Evolutionary conservation across 2,329 filamentous ascomycete genomes (phyloP).

Genomic region (Helotiales sp.): DNA sequence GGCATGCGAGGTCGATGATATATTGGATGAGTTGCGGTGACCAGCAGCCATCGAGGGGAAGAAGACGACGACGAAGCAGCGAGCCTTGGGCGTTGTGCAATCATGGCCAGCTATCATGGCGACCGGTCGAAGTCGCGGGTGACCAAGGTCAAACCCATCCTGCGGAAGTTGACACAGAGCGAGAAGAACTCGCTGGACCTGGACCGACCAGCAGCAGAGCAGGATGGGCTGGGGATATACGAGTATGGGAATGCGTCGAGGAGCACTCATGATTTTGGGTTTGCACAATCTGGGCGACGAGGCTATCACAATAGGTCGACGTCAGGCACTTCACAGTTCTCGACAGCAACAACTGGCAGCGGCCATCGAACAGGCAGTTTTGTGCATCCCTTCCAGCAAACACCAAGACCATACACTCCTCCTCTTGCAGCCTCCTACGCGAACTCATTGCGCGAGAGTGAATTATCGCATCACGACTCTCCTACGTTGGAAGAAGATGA

Average conservation of each 20-base stretch:
- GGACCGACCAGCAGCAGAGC: constrained; percentile 59
- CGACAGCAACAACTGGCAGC: constrained; percentile 55
- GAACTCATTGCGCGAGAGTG: constrained; percentile 52
- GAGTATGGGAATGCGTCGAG: constrained; percentile 21
- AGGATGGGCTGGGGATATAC: constrained; percentile 42
- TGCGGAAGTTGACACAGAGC: constrained; percentile 54
- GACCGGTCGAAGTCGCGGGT: constrained; percentile 29
- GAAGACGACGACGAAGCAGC: neutral
- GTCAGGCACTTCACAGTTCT: constrained; percentile 54
- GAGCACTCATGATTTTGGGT: constrained; percentile 30
- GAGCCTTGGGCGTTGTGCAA: constrained; percentile 1
- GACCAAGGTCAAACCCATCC: constrained; percentile 52
- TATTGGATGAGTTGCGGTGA: constrained; percentile 26
- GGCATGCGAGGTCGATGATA: constrained; percentile 19
- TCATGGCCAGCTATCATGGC: constrained; percentile 30
- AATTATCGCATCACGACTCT: constrained; percentile 44
- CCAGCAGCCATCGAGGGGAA: constrained; percentile 1
- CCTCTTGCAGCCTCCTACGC: constrained; percentile 53
- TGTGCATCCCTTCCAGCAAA: constrained; percentile 66
- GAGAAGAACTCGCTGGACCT: constrained; percentile 65
- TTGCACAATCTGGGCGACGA: constrained; percentile 23
- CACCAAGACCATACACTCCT: constrained; percentile 59
- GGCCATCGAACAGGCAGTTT: constrained; percentile 45
- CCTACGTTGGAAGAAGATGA: constrained; percentile 32
- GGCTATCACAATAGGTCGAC: constrained; percentile 55